These are phyloP conservation scores for Aspergillus versicolor DNA, from an alignment of 2,329 filamentous ascomycete species.

Conservation along the genomic window DNA sequence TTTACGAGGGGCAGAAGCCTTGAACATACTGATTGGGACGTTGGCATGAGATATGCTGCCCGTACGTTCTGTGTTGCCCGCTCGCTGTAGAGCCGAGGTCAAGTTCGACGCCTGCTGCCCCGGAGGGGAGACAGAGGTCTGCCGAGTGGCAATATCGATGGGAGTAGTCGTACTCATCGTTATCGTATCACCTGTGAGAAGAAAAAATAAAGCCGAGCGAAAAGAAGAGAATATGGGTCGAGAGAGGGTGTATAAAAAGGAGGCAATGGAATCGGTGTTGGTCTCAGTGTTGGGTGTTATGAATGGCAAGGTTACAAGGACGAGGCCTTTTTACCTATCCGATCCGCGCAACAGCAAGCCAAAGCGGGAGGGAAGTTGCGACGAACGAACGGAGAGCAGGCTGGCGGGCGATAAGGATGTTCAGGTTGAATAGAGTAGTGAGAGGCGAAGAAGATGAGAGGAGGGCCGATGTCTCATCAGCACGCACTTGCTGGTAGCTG, in stretches of 20 bases:
- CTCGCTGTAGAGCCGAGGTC: slow-evolving; percentile 59
- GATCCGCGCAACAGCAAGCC: slow-evolving; percentile 44
- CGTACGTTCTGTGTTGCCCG: slow-evolving; percentile 41
- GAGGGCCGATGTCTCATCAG: slow-evolving; percentile 40
- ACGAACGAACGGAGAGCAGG: slow-evolving; percentile 48
- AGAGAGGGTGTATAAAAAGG: slow-evolving; percentile 29
- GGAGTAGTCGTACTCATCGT: slow-evolving; percentile 57
- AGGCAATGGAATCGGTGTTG: slow-evolving; percentile 24
- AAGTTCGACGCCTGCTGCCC: slow-evolving; percentile 62
- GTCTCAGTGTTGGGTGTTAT: slow-evolving; percentile 28
- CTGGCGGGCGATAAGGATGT: slow-evolving; percentile 51
- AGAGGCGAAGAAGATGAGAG: slow-evolving; percentile 45
- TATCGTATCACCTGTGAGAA: slow-evolving; percentile 29
- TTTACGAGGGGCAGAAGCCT: slow-evolving; percentile 47
- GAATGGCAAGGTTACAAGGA: slow-evolving; percentile 48
- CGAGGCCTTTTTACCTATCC: slow-evolving; percentile 41
- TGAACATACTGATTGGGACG: slow-evolving; percentile 38
- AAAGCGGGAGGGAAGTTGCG: slow-evolving; percentile 50
- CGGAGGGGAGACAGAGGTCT: slow-evolving; percentile 59
- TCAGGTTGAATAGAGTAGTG: slow-evolving; percentile 47
- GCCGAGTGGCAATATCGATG: slow-evolving; percentile 60
- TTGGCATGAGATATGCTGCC: slow-evolving; percentile 47
- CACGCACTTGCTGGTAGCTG: slow-evolving; percentile 29
- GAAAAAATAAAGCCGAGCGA: slow-evolving; percentile 35
- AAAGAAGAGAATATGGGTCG: background rate